Evolutionary conservation across 73 alveolate genomes (phyloP).

Genomic region (Halteria grandinella): DNA sequence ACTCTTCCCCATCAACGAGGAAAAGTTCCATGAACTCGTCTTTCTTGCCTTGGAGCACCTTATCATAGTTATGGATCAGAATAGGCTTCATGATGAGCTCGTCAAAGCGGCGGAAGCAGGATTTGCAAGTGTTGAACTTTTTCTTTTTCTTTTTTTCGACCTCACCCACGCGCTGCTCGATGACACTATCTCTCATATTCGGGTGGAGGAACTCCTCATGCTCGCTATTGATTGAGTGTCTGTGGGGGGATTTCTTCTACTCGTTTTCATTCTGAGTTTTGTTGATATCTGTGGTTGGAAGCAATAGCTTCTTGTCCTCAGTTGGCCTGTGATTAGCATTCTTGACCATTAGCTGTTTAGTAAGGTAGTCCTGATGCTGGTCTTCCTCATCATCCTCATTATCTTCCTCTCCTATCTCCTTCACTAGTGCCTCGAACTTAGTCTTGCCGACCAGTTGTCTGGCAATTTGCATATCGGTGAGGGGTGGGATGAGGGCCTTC

Average conservation of each 20-base stretch:
- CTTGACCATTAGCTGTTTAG: not conserved
- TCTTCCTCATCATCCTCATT: not conserved
- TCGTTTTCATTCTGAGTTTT: not conserved
- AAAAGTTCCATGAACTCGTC: constrained; percentile 48
- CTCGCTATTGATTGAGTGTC: too few species aligned
- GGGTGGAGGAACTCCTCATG: constrained; percentile 52
- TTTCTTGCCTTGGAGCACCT: too few species aligned
- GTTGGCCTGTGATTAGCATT: not conserved
- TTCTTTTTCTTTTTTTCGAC: not conserved
- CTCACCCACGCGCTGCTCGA: not conserved
- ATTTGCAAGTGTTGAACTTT: constrained; percentile 16
- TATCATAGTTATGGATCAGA: constrained; percentile 49
- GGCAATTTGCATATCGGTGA: too few species aligned
- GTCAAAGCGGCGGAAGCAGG: constrained; percentile 19
- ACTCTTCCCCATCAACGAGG: constrained; percentile 25
- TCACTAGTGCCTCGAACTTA: constrained; percentile 17
- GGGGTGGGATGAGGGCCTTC: constrained; percentile 3
- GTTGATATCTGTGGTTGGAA: not conserved
- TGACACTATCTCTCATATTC: constrained; percentile 6
- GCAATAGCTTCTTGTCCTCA: not conserved
- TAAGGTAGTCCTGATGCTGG: not conserved
- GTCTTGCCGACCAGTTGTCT: too few species aligned
- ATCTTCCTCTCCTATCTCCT: not conserved
- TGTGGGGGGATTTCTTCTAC: constrained; percentile 46
- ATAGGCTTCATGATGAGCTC: constrained; percentile 27